Conservation (phyloP, 179 eudicot genomes). For the Beta corolliflora region DNA sequence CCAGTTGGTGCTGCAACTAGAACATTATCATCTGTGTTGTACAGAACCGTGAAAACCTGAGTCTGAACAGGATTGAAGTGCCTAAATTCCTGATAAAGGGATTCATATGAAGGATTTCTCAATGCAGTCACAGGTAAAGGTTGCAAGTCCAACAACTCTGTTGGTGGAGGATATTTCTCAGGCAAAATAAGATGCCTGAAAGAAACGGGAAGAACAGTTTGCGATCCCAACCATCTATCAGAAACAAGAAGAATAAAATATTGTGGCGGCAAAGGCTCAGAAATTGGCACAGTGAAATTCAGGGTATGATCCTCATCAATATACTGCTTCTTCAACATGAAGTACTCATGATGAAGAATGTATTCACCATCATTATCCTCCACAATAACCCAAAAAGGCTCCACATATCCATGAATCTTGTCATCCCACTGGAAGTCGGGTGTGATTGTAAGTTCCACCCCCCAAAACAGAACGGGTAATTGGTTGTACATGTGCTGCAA, state of each 20-base stretch:
- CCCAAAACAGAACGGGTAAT: slow-evolving; percentile 86
- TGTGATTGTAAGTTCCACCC: slow-evolving; percentile 88
- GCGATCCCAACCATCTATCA: slow-evolving; percentile 90
- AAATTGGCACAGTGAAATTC: slow-evolving; percentile 82
- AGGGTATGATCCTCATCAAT: slow-evolving; percentile 85
- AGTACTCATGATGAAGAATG: slow-evolving; percentile 93
- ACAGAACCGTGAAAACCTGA: slow-evolving; percentile 89
- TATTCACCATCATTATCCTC: slow-evolving; percentile 94
- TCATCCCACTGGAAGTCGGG: slow-evolving; percentile 98
- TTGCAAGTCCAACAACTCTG: slow-evolving; percentile 86
- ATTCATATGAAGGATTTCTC: slow-evolving; percentile 85
- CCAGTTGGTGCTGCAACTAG: slow-evolving; percentile 99
- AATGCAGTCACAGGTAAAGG: slow-evolving; percentile 95
- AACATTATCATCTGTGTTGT: slow-evolving; percentile 97
- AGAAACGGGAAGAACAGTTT: slow-evolving; percentile 91
- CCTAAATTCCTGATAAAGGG: slow-evolving; percentile 82
- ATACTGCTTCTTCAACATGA: slow-evolving; percentile 89
- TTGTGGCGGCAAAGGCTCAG: slow-evolving; percentile 95
- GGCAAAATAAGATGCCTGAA: slow-evolving; percentile 90
- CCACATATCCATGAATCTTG: slow-evolving; percentile 94
- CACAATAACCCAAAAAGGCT: slow-evolving; percentile 96
- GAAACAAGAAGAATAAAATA: slow-evolving; percentile 92
- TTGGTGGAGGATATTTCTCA: slow-evolving; percentile 94
- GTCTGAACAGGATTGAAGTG: slow-evolving; percentile 98
- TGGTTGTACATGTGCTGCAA: slow-evolving; percentile 97